Base-by-base conservation (phyloP, 1,284 basidiomycete species). In the Cerioporus squamosus region DNA sequence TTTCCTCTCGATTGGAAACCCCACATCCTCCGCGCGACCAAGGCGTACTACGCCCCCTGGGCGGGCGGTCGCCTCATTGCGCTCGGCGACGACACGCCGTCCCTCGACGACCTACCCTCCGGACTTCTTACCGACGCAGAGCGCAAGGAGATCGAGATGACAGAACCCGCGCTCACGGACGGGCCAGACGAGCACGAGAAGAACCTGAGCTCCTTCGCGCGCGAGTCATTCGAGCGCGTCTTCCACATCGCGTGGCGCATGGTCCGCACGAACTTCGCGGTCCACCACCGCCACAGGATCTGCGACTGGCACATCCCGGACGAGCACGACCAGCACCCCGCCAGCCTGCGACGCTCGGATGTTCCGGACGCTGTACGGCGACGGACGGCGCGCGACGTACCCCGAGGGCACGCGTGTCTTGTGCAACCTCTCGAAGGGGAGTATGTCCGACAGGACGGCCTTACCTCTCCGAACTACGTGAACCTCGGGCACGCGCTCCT, bases 401-500 rank as follows among this genome's bases (percentile, higher is more conserved):
- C 24, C 43, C 12, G 31, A 52, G 2, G 54, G 59, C 24, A 15
- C 17, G 38, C 47, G 36, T 26, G 55, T 60, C 14, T 43, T 60
- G 22, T 60, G 59, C 47, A 60, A 60, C 51, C 40, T 60, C 42
- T 48, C 50, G 20, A 56, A 60, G 20, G 51, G 54, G 55, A 56
- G 43, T 56, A 56, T 38, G 51, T 60, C 36, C 47, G 51, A 9
- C 24, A 39, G 42, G 59, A 56, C 51, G 54, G 49, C n/a, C 54
- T 60, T 8, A 26, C 24, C 8, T 47, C 43, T 7, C 54, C 55
- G 8, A 23, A 42, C 20, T 39, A 47, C 29, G 47, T 46, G 22
- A 57, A 56, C 38, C 59, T 60, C 22, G 59, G 43, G 38, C 59
- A 60, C 31, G 51, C 51, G 17, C 47, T 60, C 20, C 47, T 57